Evolutionary conservation across 768 basidiomycete species (phyloP).

Genomic region (Macrolepiota dolichaula): DNA sequence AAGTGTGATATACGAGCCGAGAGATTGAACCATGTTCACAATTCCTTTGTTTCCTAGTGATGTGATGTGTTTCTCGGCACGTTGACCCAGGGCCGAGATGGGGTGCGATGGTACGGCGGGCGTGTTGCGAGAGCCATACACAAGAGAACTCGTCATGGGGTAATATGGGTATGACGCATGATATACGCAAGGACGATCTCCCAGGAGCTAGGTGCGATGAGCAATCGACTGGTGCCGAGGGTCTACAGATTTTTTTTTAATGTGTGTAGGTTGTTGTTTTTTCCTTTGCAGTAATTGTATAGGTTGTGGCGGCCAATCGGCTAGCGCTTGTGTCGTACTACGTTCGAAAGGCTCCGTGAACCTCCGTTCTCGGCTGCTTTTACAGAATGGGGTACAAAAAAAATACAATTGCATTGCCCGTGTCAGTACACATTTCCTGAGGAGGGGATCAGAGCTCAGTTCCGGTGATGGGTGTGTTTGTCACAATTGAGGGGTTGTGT

Average conservation of each 20-base stretch:
- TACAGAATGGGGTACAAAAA: slow-evolving; percentile 1
- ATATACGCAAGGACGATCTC: neutral
- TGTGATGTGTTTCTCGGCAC: neutral
- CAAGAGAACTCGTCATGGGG: neutral
- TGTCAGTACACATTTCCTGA: neutral
- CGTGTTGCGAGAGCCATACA: neutral
- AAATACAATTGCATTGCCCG: neutral
- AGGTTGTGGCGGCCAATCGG: slow-evolving; percentile 3
- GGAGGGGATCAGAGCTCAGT: neutral
- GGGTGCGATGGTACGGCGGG: neutral
- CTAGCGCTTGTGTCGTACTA: neutral
- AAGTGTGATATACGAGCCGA: too few species aligned
- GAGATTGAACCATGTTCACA: neutral
- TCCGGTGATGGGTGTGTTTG: neutral
- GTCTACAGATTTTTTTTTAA: neutral
- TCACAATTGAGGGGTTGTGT: neutral
- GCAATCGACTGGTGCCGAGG: neutral
- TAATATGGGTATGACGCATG: neutral
- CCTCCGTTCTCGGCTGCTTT: slow-evolving; percentile 1
- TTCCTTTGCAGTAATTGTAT: neutral
- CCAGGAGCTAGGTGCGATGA: neutral
- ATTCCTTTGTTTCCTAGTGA: neutral
- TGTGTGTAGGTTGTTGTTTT: neutral
- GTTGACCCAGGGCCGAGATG: neutral
- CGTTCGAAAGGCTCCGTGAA: neutral